Conservation (phyloP, 306 rosid genomes). For the Lathyrus aphaca region DNA sequence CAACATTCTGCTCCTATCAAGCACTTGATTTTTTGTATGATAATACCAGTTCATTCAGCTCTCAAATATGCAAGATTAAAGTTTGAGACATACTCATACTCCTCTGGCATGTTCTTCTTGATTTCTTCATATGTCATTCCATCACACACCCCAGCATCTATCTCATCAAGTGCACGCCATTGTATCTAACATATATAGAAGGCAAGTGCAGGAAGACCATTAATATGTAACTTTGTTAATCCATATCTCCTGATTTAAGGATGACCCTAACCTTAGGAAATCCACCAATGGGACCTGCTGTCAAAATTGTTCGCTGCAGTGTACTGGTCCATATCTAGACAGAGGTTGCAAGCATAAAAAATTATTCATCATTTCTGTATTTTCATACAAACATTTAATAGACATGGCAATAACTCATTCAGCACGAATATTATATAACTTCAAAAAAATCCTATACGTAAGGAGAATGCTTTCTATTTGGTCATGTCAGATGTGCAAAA, state of each 20-base stretch:
- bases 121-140: conserved; percentile 97
- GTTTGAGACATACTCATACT: conserved; percentile 71
- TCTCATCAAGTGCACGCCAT: conserved; percentile 98
- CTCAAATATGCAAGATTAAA: conserved; percentile 29
- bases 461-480: not conserved
- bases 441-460: conserved; percentile 4
- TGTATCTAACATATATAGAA: conserved; percentile 66
- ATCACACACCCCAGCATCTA: conserved; percentile 91
- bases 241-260: conserved; percentile 25
- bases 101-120: conserved; percentile 94
- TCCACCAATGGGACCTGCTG: conserved; percentile 84
- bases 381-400: conserved; percentile 28
- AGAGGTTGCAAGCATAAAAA: conserved; percentile 35
- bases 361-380: conserved; percentile 31
- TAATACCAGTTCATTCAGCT: conserved; percentile 27
- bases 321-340: conserved; percentile 99
- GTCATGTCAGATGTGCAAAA: not conserved
- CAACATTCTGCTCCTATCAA: conserved; percentile 5
- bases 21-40: conserved; percentile 3
- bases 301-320: conserved; percentile 89
- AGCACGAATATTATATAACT: conserved; percentile 16
- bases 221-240: conserved; percentile 14
- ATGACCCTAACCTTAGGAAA: conserved; percentile 83
- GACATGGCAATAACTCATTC: conserved; percentile 31
- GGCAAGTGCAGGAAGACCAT: conserved; percentile 13